Evolutionary conservation across 2,329 filamentous ascomycete species (phyloP), one percentile per base, ranked within the genome.

Genomic region (Achaetomium macrosporum): DNA sequence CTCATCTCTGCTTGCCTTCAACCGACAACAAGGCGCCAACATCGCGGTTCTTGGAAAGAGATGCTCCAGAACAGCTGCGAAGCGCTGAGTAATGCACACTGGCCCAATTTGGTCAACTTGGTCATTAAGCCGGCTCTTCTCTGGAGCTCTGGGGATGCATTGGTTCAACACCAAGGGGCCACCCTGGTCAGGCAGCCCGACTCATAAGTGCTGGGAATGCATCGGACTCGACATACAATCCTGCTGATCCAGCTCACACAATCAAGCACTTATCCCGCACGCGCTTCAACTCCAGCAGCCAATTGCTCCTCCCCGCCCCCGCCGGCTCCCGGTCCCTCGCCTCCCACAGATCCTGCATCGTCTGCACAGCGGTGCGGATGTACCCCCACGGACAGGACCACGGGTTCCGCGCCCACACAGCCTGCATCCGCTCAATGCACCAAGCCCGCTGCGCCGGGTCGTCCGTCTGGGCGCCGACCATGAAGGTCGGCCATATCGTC

Each of bases 401-500:
- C 29, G 73, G 69, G 16, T 73, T 65, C 17, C 66, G 65, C 36
- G 67, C 66, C 56, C 57, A 64, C 12, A 63, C 49, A 0, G 52
- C 50, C 13, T 57, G 39, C 20, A 77, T 63, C 17, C 75, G 71
- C 20, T 75, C 65, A 61, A 75, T 70, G 42, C 77, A 73, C 77
- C 76, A 81, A 3, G 67, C 67, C 33, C 76, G 71, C 55, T 71
- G 69, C 20, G 61, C 64, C 0, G 63, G 64, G 6, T 74, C 69
- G 41, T 69, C 70, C 0, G 74, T 73, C 50, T 79, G 76, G 0
- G 77, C 78, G 1, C 78, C 79, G 6, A 75, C 76, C 6, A 82
- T 70, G 50, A 83, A 82, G 0, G 78, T 73, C 0, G 78, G 76
- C 78, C 77, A 82, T 1, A 75, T 73, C 4, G 77, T 79, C 0